Percentiles rank a stretch among this genome's conserved stretches.
phyloP scores from a whole-genome alignment of 495 filamentous ascomycete species.

The Elasticomyces elasticus region DNA sequence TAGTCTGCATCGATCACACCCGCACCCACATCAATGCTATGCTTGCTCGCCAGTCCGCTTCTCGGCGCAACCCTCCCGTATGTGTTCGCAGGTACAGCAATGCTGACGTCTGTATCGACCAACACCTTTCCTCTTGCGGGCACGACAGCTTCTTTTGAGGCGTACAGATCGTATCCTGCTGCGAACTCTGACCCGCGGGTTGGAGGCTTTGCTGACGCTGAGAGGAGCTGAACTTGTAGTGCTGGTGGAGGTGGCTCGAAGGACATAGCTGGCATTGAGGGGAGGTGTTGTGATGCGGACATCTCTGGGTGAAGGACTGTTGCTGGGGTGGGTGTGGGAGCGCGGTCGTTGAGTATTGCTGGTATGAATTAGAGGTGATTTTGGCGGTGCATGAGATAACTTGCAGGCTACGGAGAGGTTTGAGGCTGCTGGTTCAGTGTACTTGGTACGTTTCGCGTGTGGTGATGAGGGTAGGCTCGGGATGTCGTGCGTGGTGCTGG shows the following conservation, averaged over 20 bases:
- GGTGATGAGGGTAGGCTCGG: slow-evolving; percentile 53
- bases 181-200: slow-evolving; percentile 83
- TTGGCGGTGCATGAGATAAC: slow-evolving; percentile 2
- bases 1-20: slow-evolving; percentile 98
- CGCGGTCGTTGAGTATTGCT: slow-evolving; percentile 22
- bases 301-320: slow-evolving; percentile 8
- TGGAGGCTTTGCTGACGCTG: slow-evolving; percentile 58
- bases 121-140: slow-evolving; percentile 73
- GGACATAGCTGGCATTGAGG: slow-evolving; percentile 17
- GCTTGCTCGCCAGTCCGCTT: slow-evolving; percentile 81
- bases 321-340: slow-evolving; percentile 18
- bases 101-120: slow-evolving; percentile 80
- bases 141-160: slow-evolving; percentile 60
- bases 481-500: slow-evolving; percentile 34
- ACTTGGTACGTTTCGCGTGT: slow-evolving; percentile 55
- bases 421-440: slow-evolving; percentile 23
- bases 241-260: slow-evolving; percentile 37
- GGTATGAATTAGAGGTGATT: slow-evolving; percentile 11
- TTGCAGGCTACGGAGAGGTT: slow-evolving; percentile 20
- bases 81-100: slow-evolving; percentile 82
- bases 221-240: slow-evolving; percentile 79
- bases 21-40: slow-evolving; percentile 89
- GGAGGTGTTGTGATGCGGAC: slow-evolving; percentile 22
- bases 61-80: slow-evolving; percentile 89
- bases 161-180: slow-evolving; percentile 88